phyloP scores from a whole-genome alignment of 768 basidiomycete species.

The Multifurca ochricompacta region DNA sequence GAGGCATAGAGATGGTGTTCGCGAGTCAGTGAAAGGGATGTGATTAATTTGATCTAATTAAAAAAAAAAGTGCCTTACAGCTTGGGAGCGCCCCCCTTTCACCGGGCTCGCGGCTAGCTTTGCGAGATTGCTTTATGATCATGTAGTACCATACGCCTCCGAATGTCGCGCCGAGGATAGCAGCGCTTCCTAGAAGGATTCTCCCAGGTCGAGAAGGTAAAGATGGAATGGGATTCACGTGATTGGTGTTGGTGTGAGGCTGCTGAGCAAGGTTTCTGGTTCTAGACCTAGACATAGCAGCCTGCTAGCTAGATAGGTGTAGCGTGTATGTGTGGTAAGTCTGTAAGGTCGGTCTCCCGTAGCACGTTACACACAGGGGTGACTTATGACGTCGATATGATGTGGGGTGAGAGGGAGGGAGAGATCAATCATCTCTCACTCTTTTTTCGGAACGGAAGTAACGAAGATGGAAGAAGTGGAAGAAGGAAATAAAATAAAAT shows the following conservation, averaged over 20 bases:
- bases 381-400: background rate
- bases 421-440: background rate
- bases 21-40: background rate
- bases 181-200: slow-evolving; percentile 3
- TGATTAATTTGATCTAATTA: too few species aligned
- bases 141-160: slow-evolving; percentile 12
- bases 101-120: slow-evolving; percentile 13
- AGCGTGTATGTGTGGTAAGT: background rate
- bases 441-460: too few species aligned
- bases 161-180: slow-evolving; percentile 10
- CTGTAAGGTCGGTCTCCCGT: too few species aligned
- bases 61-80: background rate
- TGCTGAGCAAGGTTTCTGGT: background rate
- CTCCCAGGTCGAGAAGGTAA: background rate
- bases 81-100: slow-evolving; percentile 12
- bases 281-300: slow-evolving; percentile 1
- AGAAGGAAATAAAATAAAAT: background rate
- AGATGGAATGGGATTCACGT: background rate
- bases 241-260: background rate
- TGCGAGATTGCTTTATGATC: slow-evolving; percentile 8
- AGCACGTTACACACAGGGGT: too few species aligned
- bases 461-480: background rate
- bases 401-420: background rate
- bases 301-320: background rate
- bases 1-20: too few species aligned